Base-by-base conservation (phyloP, 176 grass and related monocot species). In the Olyra latifolia region DNA sequence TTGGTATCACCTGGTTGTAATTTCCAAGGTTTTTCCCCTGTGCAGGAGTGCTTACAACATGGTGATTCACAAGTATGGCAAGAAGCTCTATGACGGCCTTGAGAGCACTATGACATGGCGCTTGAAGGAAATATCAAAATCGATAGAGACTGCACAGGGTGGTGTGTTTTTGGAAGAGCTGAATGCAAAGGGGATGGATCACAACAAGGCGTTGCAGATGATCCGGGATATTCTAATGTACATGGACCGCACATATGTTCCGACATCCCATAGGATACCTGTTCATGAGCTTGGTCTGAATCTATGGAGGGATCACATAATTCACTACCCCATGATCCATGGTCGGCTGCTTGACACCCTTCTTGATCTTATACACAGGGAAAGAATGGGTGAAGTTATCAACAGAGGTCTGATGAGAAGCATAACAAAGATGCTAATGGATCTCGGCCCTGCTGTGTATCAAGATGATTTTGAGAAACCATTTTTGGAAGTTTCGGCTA, bases 11-110 rank as follows among this genome's bases (percentile, higher is more conserved):
- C 16, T 65, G 57, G 71, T 70, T 77, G 25, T 88, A 32, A 91
- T 54, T 47, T 40, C 10, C 1, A 10, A n/a, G 2, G 10, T 53
- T 74, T 28, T 75, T 74, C 38, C 6, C 32, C 39, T 70, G 7
- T 84, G 47, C 89, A 97, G 94, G 94, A 97, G 75, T 84, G 94
- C 94, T 49, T 97, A 97, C 91, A 97, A 97, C 67, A 94, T 97
- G 94, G 94, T 97, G 68, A 89, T 97, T 76, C 94, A 97, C 91
- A 97, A 94, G 76, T 97, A 94, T 15, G 91, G 94, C 0, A 91
- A 94, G 80, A 97, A 92, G 82, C 85, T 97, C 25, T 97, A 97
- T 54, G 74, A 84, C 0, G 89, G 94, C 16, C 87, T 97, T 25
- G 81, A 92, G 55, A 83, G 13, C 27, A 94, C 94, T n/a, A 86